Base-by-base conservation (phyloP, 768 basidiomycete species). In the Kwoniella europaea region DNA sequence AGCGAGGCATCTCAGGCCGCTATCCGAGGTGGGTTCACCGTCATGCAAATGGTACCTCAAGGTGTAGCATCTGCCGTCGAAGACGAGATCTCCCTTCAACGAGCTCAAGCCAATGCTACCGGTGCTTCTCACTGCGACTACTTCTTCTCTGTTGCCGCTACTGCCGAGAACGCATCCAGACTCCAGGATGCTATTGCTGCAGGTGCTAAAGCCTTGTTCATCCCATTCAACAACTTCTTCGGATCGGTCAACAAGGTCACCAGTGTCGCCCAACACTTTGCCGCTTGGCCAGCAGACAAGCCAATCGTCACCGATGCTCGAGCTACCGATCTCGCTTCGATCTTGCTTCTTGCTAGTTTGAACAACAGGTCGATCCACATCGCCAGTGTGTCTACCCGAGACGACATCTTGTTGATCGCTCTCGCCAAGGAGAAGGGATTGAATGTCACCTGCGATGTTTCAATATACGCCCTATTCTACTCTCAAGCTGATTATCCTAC, bases 361-460 rank as follows among this genome's bases (percentile, higher is more conserved):
- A 91, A 98, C 84, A 90, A 87, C 78, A 90, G 94, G 71, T 90
- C 88, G 74, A 88, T 98, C 10, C 97, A 99, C 82, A 88, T 98
- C 74, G 92, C 92, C 10, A 92, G 95, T 76, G 92, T 98, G 42
- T 90, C 90, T 71, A 91, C 87, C 72, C 88, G 88, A 74, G 93
- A 95, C 65, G 97, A 98, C 79, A 86, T 99, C 59, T 86, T 91
- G 41, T 85, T 99, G 68, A 98, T 99, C 81, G 90, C 91, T 2
- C 87, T 99, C 50, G 94, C 93, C 88, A 99, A 99, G 86, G 90
- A 91, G 53, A 95, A 94, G 86, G 87, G 91, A 13, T 88, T 98
- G 76, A 91, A 92, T 78, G 96, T 98, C 61, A 98, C 96, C 3
- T 98, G 96, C 83, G 97, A 99, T 76, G 93, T 97, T 42, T 90